phyloP scores from a whole-genome alignment of 257 asterid species.

The Scutellaria galericulata region DNA sequence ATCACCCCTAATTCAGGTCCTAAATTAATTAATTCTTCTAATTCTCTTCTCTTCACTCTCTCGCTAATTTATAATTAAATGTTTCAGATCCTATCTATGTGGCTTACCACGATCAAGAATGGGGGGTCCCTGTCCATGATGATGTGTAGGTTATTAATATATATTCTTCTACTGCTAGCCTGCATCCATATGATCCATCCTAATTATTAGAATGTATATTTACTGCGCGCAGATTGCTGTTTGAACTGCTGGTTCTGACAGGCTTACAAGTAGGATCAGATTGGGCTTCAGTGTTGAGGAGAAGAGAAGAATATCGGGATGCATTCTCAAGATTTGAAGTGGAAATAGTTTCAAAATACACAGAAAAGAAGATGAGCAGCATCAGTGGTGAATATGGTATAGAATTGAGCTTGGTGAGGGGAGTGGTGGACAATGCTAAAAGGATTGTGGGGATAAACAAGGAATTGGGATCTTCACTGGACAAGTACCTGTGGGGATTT shows the following conservation, averaged over 20 bases:
- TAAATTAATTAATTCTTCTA: too few species aligned
- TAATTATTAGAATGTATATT: too few species aligned
- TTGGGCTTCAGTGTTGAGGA: slow-evolving; percentile 75
- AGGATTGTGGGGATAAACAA: slow-evolving; percentile 67
- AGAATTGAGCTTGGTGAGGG: slow-evolving; percentile 68
- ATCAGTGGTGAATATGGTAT: slow-evolving; percentile 55
- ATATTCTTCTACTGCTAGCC: too few species aligned
- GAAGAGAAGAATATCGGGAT: slow-evolving; percentile 64
- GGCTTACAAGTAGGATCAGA: slow-evolving; percentile 94
- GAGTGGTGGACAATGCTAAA: slow-evolving; percentile 76
- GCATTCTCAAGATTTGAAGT: slow-evolving; percentile 78
- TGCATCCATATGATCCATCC: too few species aligned
- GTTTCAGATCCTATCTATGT: slow-evolving; percentile 67
- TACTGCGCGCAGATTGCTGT: slow-evolving; percentile 53
- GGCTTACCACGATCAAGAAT: slow-evolving; percentile 82
- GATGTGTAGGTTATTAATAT: slow-evolving; percentile 54
- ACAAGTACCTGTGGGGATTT: slow-evolving; percentile 76
- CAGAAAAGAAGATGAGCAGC: slow-evolving; percentile 64
- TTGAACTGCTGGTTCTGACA: slow-evolving; percentile 69
- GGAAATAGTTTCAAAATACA: slow-evolving; percentile 57
- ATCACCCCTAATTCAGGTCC: slow-evolving; percentile 81
- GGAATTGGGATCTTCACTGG: slow-evolving; percentile 54
- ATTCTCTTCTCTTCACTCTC: too few species aligned
- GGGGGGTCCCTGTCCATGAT: slow-evolving; percentile 88
- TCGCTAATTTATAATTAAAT: not conserved